Percentiles rank a stretch among this genome's conserved stretches.
Evolutionary conservation across 2,329 filamentous ascomycete genomes (phyloP).

Genomic region (Graphilbum ipis-grandicollis): DNA sequence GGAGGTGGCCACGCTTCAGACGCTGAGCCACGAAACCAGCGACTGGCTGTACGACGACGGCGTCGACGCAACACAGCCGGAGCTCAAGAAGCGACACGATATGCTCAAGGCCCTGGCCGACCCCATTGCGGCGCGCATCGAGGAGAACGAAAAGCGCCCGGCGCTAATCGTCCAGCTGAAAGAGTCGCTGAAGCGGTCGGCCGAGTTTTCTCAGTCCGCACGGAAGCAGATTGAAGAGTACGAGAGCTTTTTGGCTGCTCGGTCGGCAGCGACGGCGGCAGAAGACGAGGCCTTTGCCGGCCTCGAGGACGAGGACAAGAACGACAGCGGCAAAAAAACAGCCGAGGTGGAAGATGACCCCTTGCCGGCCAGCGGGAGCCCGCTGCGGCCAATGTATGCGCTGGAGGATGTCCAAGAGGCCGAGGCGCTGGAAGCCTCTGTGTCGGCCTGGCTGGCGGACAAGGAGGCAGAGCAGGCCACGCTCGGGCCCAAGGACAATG

Average conservation of each 20-base stretch:
- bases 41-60: slow-evolving; percentile 91
- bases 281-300: slow-evolving; percentile 46
- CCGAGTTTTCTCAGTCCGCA: slow-evolving; percentile 52
- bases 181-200: slow-evolving; percentile 53
- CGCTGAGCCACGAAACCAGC: slow-evolving; percentile 49
- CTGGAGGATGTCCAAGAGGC: slow-evolving; percentile 53
- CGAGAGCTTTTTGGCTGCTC: too few species aligned
- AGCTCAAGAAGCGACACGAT: slow-evolving; percentile 60
- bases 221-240: slow-evolving; percentile 53
- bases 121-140: slow-evolving; percentile 58
- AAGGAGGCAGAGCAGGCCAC: slow-evolving; percentile 54
- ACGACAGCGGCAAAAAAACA: too few species aligned
- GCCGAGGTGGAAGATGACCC: slow-evolving; percentile 21
- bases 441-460: slow-evolving; percentile 57
- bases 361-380: slow-evolving; percentile 27
- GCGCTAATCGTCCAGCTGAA: slow-evolving; percentile 49
- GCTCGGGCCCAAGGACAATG: slow-evolving; percentile 53
- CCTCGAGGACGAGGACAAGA: slow-evolving; percentile 64
- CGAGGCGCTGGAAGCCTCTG: slow-evolving; percentile 42
- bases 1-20: slow-evolving; percentile 48
- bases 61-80: slow-evolving; percentile 53
- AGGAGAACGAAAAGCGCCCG: slow-evolving; percentile 56
- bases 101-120: slow-evolving; percentile 60
- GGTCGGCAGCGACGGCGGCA: slow-evolving; percentile 20
- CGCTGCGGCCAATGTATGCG: slow-evolving; percentile 51